phyloP scores from a whole-genome alignment of 202 grass and related monocot genomes.

The Setaria viridis region DNA sequence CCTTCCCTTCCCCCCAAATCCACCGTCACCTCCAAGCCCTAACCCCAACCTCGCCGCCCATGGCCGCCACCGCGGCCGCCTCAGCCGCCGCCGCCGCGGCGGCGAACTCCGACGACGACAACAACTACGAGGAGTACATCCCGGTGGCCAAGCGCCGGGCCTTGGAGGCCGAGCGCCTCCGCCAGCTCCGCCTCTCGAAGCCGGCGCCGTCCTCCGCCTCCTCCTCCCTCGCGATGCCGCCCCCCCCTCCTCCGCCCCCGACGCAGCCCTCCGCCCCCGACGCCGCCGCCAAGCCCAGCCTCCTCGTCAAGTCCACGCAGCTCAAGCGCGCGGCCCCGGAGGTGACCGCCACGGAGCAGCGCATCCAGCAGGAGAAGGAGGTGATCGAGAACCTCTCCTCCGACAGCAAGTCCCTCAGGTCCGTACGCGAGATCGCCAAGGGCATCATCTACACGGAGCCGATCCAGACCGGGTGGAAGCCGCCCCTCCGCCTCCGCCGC shows the following conservation, averaged over 20 bases:
- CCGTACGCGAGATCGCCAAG: conserved; percentile 92
- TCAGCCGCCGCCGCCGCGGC: neutral
- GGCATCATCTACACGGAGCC: conserved; percentile 85
- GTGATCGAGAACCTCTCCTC: conserved; percentile 83
- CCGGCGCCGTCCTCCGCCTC: conserved; percentile 31
- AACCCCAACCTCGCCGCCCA: conserved; percentile 29
- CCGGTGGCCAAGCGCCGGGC: conserved; percentile 81
- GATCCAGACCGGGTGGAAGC: conserved; percentile 81
- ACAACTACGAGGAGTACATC: conserved; percentile 74
- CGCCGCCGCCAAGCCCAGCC: conserved; percentile 62
- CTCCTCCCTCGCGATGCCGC: conserved; percentile 30
- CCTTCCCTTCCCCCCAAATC: neutral
- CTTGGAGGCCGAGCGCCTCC: conserved; percentile 79
- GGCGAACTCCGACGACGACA: conserved; percentile 34
- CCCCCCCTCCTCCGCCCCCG: neutral
- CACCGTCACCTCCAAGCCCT: conserved; percentile 29
- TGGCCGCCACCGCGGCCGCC: conserved; percentile 53
- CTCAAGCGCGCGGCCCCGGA: conserved; percentile 78
- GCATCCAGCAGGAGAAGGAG: conserved; percentile 71
- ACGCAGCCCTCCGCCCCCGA: conserved; percentile 7
- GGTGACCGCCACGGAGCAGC: conserved; percentile 66
- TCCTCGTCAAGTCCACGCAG: conserved; percentile 81
- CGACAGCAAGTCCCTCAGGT: conserved; percentile 77
- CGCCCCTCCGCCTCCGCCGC: conserved; percentile 74
- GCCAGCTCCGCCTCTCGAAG: conserved; percentile 54